Percentiles rank a stretch among this genome's conserved stretches.
Conservation (phyloP, 2,329 filamentous ascomycete species). For the Fusarium xyrophilum region DNA sequence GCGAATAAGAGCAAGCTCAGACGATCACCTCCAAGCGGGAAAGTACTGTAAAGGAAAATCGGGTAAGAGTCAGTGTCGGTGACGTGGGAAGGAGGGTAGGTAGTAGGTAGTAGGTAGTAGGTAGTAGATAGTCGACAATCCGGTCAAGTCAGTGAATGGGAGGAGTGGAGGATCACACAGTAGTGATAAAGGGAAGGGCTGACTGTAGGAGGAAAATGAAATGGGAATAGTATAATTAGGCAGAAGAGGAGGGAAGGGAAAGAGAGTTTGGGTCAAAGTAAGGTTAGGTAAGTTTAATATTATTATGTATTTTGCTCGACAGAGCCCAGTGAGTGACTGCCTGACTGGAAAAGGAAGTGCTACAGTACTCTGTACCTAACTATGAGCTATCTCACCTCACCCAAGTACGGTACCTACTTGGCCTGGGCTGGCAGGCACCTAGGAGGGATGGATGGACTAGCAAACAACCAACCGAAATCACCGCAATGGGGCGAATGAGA, state of each 20-base stretch:
- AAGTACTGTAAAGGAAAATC: not conserved
- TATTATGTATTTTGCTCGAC: slow-evolving; percentile 10
- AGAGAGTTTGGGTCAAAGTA: slow-evolving; percentile 24
- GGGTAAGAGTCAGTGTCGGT: slow-evolving; percentile 4
- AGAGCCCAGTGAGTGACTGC: not conserved
- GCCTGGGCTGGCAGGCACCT: not conserved
- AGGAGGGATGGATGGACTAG: slow-evolving; percentile 26
- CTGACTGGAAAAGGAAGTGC: slow-evolving; percentile 15
- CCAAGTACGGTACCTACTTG: not conserved
- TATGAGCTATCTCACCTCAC: slow-evolving; percentile 7
- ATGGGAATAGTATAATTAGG: slow-evolving; percentile 11
- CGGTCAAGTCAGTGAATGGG: not conserved
- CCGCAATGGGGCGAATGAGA: slow-evolving; percentile 25
- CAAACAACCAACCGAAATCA: slow-evolving; percentile 32
- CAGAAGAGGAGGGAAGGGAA: slow-evolving; percentile 21
- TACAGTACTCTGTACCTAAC: no score
- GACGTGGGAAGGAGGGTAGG: slow-evolving; percentile 3
- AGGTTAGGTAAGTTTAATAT: slow-evolving; percentile 26
- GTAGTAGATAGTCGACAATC: not conserved
- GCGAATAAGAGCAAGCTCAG: slow-evolving; percentile 18
- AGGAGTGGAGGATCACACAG: not conserved
- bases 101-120: no score
- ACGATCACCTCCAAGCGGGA: slow-evolving; percentile 1
- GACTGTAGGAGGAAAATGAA: slow-evolving; percentile 10
- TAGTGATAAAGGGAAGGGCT: slow-evolving; percentile 4